phyloP scores from a whole-genome alignment of 768 basidiomycete genomes.

The Suillus occidentalis region DNA sequence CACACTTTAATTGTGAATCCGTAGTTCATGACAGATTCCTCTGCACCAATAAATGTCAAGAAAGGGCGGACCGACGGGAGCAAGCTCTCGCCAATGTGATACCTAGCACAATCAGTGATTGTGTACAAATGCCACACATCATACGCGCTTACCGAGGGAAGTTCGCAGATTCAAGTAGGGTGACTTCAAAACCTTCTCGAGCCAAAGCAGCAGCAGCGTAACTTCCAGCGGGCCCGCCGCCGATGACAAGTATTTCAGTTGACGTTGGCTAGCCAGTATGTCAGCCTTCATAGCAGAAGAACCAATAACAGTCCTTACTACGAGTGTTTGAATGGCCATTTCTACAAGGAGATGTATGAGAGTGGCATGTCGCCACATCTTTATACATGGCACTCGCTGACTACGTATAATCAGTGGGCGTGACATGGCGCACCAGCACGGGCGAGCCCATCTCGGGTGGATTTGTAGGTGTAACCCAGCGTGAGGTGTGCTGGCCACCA shows the following conservation, averaged over 20 bases:
- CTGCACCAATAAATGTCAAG: conserved; percentile 57
- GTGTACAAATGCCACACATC: conserved; percentile 38
- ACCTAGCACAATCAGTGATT: conserved; percentile 31
- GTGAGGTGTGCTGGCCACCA: not conserved
- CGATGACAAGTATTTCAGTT: conserved; percentile 21
- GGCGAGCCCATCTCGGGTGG: too few species aligned
- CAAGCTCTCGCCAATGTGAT: conserved; percentile 60
- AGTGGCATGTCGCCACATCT: not conserved
- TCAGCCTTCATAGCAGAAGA: not conserved
- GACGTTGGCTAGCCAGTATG: conserved; percentile 5
- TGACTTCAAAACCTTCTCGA: conserved; percentile 38
- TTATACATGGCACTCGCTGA: not conserved
- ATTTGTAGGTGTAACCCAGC: too few species aligned
- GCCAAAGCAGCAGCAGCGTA: conserved; percentile 50
- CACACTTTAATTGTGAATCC: conserved; percentile 52
- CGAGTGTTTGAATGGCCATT: not conserved
- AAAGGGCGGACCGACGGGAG: conserved; percentile 62
- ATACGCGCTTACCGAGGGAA: conserved; percentile 49
- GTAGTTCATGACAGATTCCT: conserved; percentile 47
- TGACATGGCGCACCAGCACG: not conserved
- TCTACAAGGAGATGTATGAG: not conserved
- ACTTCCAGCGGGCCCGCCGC: conserved; percentile 56
- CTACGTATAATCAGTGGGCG: not conserved
- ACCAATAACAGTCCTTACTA: too few species aligned
- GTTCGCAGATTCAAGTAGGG: conserved; percentile 52